A percentile compares a stretch with the other conserved stretches of the same genome.
Conservation (phyloP, 139 green algal species). For the Chlamydomonas schloesseri region DNA sequence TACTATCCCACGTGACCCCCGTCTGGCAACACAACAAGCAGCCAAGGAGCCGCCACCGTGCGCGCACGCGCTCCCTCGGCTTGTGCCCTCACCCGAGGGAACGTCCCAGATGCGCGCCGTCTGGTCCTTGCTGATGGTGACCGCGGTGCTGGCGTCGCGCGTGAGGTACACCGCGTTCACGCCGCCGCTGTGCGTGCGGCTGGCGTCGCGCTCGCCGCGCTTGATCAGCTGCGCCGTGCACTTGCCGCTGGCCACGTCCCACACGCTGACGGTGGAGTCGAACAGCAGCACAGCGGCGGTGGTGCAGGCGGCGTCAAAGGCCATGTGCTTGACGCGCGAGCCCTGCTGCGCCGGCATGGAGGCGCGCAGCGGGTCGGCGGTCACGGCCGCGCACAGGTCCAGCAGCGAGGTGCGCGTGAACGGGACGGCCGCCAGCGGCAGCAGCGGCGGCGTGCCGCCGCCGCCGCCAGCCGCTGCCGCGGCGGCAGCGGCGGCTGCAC, state of each 20-base stretch:
- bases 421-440: too few relatives aligned
- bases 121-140: constrained; percentile 75
- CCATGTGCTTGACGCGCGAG: constrained; percentile 72
- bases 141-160: constrained; percentile 47
- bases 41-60: too few relatives aligned
- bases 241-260: constrained; percentile 64
- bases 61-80: too few relatives aligned
- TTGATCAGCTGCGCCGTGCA: constrained; percentile 67
- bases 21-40: too few relatives aligned
- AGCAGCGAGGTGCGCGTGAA: background rate
- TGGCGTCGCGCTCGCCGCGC: constrained; percentile 58
- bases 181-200: constrained; percentile 66
- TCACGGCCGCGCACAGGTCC: constrained; percentile 3
- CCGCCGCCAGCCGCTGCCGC: too few relatives aligned
- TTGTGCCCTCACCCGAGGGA: background rate
- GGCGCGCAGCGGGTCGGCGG: background rate
- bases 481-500: too few relatives aligned
- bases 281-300: constrained; percentile 63
- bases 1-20: too few relatives aligned
- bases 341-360: constrained; percentile 60
- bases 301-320: constrained; percentile 56
- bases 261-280: constrained; percentile 77
- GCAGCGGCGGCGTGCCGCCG: too few relatives aligned
- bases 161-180: constrained; percentile 73
- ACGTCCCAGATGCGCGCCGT: constrained; percentile 30